These are phyloP conservation scores for Globisporangium apiculatum DNA, from an alignment of 352 stramenopile genomes.

Conservation along the genomic window DNA sequence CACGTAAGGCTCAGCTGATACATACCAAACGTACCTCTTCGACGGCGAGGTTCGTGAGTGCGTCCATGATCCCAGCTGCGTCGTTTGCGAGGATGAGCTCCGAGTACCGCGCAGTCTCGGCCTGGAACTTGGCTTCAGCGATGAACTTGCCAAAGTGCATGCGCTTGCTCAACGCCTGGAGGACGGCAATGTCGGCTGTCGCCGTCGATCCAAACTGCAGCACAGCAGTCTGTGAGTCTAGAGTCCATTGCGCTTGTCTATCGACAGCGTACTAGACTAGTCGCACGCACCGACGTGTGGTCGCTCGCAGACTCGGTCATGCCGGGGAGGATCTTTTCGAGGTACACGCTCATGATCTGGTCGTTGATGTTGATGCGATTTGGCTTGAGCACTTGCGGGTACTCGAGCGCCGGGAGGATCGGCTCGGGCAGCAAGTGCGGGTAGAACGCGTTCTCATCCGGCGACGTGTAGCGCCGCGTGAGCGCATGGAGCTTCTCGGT, in stretches of 20 bases:
- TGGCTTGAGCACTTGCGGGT: slow-evolving; percentile 90
- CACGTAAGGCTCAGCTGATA: not conserved
- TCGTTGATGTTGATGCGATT: slow-evolving; percentile 98
- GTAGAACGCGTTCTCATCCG: slow-evolving; percentile 98
- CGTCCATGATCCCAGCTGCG: slow-evolving; percentile 93
- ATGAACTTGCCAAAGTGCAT: slow-evolving; percentile 99
- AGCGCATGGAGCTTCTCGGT: slow-evolving; percentile 94
- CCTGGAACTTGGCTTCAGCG: slow-evolving; percentile 95
- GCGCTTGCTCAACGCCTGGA: slow-evolving; percentile 94
- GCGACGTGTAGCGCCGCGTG: slow-evolving; percentile 96
- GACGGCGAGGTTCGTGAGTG: slow-evolving; percentile 92
- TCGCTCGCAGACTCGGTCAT: slow-evolving; percentile 89
- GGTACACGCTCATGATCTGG: slow-evolving; percentile 95
- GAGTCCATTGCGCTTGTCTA: too few species aligned
- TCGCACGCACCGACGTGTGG: slow-evolving; percentile 44
- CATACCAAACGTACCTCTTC: slow-evolving; percentile 59
- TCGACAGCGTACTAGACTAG: not conserved
- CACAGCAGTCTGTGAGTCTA: not conserved
- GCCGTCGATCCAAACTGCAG: slow-evolving; percentile 71
- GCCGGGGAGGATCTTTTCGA: slow-evolving; percentile 92
- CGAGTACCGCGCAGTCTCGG: slow-evolving; percentile 88
- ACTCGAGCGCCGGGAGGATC: slow-evolving; percentile 90
- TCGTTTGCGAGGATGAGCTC: slow-evolving; percentile 90
- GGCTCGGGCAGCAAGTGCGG: slow-evolving; percentile 86
- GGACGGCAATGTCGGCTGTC: slow-evolving; percentile 87